Evolutionary conservation across 257 asterid species (phyloP).

Genomic region (Nyctanthes arbortristis): DNA sequence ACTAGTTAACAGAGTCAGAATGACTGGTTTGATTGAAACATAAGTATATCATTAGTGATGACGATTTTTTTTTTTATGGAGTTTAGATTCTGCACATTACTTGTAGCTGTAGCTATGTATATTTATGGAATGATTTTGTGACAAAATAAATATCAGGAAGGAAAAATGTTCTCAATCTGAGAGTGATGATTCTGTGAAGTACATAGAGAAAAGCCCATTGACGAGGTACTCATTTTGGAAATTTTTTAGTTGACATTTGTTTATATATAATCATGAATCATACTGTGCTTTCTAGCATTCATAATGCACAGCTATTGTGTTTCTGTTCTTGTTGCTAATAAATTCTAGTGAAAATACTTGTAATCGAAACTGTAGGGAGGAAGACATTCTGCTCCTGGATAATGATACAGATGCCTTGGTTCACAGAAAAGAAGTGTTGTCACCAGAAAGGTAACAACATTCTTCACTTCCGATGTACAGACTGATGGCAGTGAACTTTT

Average conservation of each 20-base stretch:
- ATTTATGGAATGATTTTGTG: neutral
- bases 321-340: neutral
- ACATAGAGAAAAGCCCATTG: neutral
- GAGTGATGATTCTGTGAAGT: neutral
- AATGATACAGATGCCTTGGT: neutral
- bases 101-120: no score
- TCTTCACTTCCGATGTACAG: no score
- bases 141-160: neutral
- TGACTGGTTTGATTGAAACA: no score
- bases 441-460: neutral
- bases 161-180: neutral
- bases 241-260: neutral
- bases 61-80: no score
- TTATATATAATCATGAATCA: neutral
- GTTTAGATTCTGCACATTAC: no score
- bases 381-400: neutral
- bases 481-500: no score
- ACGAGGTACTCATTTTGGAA: neutral
- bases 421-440: neutral
- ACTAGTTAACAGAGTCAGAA: no score
- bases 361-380: neutral
- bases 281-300: no score
- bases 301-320: neutral
- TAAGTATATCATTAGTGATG: no score
- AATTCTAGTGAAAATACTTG: neutral